phyloP scores from a whole-genome alignment of 805 yeast genomes.

The Zygotorulaspora florentina region DNA sequence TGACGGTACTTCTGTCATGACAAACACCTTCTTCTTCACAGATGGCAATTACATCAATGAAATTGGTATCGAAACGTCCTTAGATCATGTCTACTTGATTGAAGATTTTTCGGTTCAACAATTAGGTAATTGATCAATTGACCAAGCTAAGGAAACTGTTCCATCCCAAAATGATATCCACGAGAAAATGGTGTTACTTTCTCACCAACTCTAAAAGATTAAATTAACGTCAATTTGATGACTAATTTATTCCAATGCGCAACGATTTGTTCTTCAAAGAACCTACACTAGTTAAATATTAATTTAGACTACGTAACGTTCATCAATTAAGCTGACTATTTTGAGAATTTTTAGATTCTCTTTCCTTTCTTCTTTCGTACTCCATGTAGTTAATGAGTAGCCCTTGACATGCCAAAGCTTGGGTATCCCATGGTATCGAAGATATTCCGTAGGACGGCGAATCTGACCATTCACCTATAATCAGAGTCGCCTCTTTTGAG shows the following conservation, averaged over 20 bases:
- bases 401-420: conserved; percentile 16
- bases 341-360: background rate
- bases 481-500: conserved; percentile 12
- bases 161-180: too few species aligned
- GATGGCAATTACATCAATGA: conserved; percentile 2
- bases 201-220: too few species aligned
- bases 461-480: conserved; percentile 13
- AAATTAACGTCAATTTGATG: too few species aligned
- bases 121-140: background rate
- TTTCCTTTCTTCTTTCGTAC: conserved; percentile 5
- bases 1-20: conserved; percentile 28
- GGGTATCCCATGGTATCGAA: conserved; percentile 14
- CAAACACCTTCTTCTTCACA: conserved; percentile 32
- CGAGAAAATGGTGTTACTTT: background rate
- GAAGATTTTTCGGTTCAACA: conserved; percentile 4
- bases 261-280: too few species aligned
- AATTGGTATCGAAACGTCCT: conserved; percentile 1
- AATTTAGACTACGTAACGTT: too few species aligned
- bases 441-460: conserved; percentile 11
- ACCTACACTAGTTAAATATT: too few species aligned
- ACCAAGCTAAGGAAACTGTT: too few species aligned
- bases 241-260: too few species aligned
- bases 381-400: conserved; percentile 13
- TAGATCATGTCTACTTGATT: conserved; percentile 3
- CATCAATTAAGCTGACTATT: background rate